phyloP scores from a whole-genome alignment of 2,329 filamentous ascomycete genomes.

The Xylogone sp. region DNA sequence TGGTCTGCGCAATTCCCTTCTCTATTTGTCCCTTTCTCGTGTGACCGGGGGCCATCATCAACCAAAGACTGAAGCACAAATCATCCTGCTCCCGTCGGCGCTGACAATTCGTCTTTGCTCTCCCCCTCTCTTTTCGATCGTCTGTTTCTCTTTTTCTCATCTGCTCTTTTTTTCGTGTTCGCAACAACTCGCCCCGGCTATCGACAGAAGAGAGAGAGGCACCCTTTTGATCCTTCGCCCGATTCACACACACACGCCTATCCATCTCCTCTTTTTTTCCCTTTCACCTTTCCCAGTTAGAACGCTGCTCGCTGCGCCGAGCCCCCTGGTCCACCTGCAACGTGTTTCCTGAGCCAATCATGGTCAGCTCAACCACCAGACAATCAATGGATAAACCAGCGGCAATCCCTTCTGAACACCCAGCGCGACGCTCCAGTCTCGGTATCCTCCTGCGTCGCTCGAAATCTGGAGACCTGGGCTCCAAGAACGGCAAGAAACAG shows the following conservation, averaged over 20 bases:
- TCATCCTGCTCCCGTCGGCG: not conserved
- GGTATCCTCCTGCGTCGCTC: conserved; percentile 62
- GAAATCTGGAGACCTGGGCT: conserved; percentile 63
- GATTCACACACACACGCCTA: not conserved
- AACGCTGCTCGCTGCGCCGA: not conserved
- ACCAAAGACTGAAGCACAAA: not conserved
- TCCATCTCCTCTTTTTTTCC: not conserved
- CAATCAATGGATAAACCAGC: conserved; percentile 30
- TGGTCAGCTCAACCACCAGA: conserved; percentile 28
- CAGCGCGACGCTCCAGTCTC: conserved; percentile 43
- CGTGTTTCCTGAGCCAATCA: conserved; percentile 6
- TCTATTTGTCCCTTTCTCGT: not conserved
- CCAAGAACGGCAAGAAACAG: conserved; percentile 57
- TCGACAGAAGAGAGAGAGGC: too few species aligned
- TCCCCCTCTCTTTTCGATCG: too few species aligned
- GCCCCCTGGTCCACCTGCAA: conserved; percentile 4
- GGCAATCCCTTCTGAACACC: conserved; percentile 31
- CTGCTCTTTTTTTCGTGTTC: too few species aligned
- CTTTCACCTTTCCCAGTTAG: not conserved
- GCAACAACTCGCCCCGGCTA: too few species aligned
- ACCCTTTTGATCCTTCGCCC: not conserved
- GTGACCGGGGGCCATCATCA: not conserved
- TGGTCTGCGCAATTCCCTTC: not conserved
- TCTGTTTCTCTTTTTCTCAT: too few species aligned
- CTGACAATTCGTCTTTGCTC: too few species aligned